These are phyloP conservation scores for Picea sitchensis DNA, from an alignment of 75 land plant genomes.

Conservation along the genomic window DNA sequence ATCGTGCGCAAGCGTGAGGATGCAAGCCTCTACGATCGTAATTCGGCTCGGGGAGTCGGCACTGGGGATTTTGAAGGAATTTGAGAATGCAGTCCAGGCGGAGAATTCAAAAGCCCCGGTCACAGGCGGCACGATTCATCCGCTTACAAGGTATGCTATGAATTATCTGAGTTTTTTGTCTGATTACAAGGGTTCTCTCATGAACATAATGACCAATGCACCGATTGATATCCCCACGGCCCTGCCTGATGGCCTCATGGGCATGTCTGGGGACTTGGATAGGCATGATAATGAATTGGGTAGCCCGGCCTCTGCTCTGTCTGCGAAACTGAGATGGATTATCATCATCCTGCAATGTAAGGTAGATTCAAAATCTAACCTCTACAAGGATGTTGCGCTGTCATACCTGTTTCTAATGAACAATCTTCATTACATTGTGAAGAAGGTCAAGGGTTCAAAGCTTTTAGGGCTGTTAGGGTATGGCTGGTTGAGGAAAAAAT, in stretches of 20 bases:
- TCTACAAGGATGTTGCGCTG: constrained; percentile 41
- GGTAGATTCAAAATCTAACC: constrained; percentile 48
- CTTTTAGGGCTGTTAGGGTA: constrained; percentile 39
- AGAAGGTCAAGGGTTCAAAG: constrained; percentile 34
- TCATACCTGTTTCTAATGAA: constrained; percentile 60
- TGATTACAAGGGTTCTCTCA: constrained; percentile 37
- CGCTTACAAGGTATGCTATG: constrained; percentile 64
- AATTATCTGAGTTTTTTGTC: constrained; percentile 55
- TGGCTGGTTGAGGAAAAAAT: constrained; percentile 50
- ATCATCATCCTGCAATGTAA: constrained; percentile 34
- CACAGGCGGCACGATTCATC: constrained; percentile 68
- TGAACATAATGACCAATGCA: constrained; percentile 37
- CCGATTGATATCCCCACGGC: constrained; percentile 8
- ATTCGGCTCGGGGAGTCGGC: constrained; percentile 48
- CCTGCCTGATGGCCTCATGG: constrained; percentile 5
- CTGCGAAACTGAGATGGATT: constrained; percentile 16
- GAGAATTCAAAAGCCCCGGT: constrained; percentile 50
- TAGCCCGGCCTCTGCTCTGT: constrained; percentile 14
- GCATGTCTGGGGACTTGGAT: background rate
- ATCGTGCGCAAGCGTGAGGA: constrained; percentile 30
- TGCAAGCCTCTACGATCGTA: constrained; percentile 46
- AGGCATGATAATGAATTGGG: too few species aligned
- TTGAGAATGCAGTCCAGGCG: constrained; percentile 61
- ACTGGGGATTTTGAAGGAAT: constrained; percentile 38
- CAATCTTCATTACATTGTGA: constrained; percentile 50